Evolutionary conservation across 768 basidiomycete species (phyloP), one percentile per base, ranked within the genome.

Genomic region (Tricholoma furcatifolium): DNA sequence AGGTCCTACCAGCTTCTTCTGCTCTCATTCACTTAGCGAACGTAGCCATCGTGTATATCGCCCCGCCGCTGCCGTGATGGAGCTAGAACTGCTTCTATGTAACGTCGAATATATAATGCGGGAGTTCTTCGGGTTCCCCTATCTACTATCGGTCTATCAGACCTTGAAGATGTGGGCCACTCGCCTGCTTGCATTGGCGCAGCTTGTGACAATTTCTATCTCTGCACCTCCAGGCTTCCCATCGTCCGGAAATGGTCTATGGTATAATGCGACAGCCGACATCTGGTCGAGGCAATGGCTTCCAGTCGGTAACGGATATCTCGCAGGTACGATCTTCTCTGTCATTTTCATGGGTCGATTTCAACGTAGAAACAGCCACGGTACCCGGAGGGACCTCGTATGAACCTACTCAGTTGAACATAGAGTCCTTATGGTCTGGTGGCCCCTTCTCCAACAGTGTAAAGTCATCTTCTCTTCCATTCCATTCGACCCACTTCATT

Each of bases 401-500:
- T 36, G 88, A 90, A 65, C 70, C 70, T 14, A 82, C 77, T 9
- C 85, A 85, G 55, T 70, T 91, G 23, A 90, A 91, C 62, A 84
- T 91, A 42, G 88, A 91, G 61, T 83, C 84, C 12, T 70, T 91
- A 8, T 90, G 88, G 88, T 77, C 82, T 17, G 88, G 88, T 17
- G 88, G 88, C 3, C 84, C 86, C 7, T 87, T 87, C 56, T 74
- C 80, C 43, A 81, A 87, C 60, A 75, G 79, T 9, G 86, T 87
- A 62, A 27, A 75, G 67, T 14, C n/a, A 15, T 10, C 41, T 54
- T 32, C 18, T 32, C n/a, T n/a, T n/a, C n/a, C n/a, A n/a, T n/a
- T n/a, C 35, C 30, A 34, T 17, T 43, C 17, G 1, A 36, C 11
- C 1, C 15, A 38, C 9, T 32, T 21, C n/a, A 31, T 18, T n/a